These are phyloP conservation scores for Hepatocystis sp. DNA, from an alignment of 169 alveolate species.

Conservation along the genomic window DNA sequence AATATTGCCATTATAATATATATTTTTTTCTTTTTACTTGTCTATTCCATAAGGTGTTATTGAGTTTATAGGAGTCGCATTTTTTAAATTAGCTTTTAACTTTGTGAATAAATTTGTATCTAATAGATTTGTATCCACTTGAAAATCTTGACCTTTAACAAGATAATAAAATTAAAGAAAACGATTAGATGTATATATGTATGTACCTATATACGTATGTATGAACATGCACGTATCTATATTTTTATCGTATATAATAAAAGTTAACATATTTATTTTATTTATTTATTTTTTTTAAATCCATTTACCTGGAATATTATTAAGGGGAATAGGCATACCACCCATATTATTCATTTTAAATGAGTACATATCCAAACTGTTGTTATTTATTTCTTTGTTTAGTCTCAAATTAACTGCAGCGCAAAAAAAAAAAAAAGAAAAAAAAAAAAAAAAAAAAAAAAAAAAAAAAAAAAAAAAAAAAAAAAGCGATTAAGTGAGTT, in stretches of 20 bases:
- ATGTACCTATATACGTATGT: no score
- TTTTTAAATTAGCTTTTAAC: constrained; percentile 58
- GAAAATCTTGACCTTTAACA: constrained; percentile 31
- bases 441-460: no score
- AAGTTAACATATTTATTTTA: no score
- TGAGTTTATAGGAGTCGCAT: constrained; percentile 6
- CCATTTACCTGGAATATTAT: constrained; percentile 19
- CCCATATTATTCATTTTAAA: constrained; percentile 30
- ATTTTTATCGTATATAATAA: no score
- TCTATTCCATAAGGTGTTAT: constrained; percentile 27
- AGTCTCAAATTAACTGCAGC: constrained; percentile 39
- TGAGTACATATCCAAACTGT: constrained; percentile 31
- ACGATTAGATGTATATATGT: neutral
- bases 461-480: no score
- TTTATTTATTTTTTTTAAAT: neutral
- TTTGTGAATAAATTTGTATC: constrained; percentile 53
- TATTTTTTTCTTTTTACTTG: constrained; percentile 8
- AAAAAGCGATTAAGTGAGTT: no score
- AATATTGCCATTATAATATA: neutral
- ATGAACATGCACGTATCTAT: no score
- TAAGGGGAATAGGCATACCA: constrained; percentile 31
- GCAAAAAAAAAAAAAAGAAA: no score
- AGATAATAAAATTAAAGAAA: neutral
- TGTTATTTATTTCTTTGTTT: constrained; percentile 57
- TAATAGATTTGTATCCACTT: constrained; percentile 43